Conservation (phyloP, 768 basidiomycete species). For the Pulveroboletus frians region DNA sequence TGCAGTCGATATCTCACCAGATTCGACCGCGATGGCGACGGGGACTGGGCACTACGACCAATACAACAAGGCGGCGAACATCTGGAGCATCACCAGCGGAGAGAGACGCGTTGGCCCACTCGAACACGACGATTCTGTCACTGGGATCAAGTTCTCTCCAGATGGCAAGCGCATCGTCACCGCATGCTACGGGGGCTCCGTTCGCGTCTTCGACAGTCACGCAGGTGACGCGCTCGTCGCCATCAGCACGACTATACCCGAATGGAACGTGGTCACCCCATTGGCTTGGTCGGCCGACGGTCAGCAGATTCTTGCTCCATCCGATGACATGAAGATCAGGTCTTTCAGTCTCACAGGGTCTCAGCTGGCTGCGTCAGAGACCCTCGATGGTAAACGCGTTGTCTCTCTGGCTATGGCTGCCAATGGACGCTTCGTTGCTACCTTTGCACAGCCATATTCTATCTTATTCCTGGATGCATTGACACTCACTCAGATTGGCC, state of each 20-base stretch:
- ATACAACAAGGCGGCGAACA: background rate
- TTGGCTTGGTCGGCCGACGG: background rate
- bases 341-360: background rate
- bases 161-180: background rate
- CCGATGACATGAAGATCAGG: background rate
- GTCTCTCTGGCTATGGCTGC: background rate
- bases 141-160: background rate
- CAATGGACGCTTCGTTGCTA: background rate
- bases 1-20: background rate
- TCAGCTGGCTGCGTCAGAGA: background rate
- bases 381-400: background rate
- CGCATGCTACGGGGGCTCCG: rapidly evolving
- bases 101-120: background rate
- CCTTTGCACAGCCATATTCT: background rate
- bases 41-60: background rate
- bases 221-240: background rate
- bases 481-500: background rate
- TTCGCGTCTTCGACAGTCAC: background rate
- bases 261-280: background rate
- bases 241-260: background rate
- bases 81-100: background rate
- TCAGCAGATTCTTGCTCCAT: background rate
- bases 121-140: background rate
- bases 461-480: background rate
- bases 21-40: background rate